Evolutionary conservation across 2,329 filamentous ascomycete species (phyloP).

Genomic region (Paecilomyces sp.): DNA sequence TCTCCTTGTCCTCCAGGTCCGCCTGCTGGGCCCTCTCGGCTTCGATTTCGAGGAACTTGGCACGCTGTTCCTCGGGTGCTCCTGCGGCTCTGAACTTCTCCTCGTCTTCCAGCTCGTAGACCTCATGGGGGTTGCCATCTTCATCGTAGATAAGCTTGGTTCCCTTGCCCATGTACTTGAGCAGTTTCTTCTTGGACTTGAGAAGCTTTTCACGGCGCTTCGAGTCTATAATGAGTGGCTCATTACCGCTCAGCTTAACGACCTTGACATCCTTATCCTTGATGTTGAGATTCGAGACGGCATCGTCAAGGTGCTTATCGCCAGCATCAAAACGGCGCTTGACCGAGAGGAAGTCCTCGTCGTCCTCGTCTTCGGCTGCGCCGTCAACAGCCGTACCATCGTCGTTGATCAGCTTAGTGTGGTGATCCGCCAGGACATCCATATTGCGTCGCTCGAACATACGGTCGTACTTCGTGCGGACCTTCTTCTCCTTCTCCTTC

Average conservation of each 20-base stretch:
- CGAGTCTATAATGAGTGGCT: slow-evolving; percentile 78
- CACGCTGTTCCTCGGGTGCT: slow-evolving; percentile 66
- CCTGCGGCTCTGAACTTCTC: slow-evolving; percentile 70
- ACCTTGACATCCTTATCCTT: slow-evolving; percentile 34
- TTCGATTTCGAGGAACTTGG: slow-evolving; percentile 72
- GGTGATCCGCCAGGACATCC: slow-evolving; percentile 89
- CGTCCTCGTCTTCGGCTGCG: slow-evolving; percentile 52
- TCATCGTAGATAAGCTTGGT: slow-evolving; percentile 88
- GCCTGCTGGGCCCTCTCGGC: slow-evolving; percentile 62
- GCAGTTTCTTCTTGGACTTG: slow-evolving; percentile 86
- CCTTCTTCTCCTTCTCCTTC: slow-evolving; percentile 59
- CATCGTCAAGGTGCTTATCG: slow-evolving; percentile 45
- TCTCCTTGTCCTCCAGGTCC: slow-evolving; percentile 75
- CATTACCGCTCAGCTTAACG: slow-evolving; percentile 51
- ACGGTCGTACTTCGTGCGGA: slow-evolving; percentile 90
- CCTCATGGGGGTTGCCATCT: slow-evolving; percentile 72
- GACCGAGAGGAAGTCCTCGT: slow-evolving; percentile 77
- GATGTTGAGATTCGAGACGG: slow-evolving; percentile 23
- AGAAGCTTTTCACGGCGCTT: slow-evolving; percentile 95
- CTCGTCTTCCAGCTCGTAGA: slow-evolving; percentile 86
- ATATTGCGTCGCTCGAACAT: slow-evolving; percentile 98
- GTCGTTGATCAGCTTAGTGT: slow-evolving; percentile 72
- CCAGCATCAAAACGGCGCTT: slow-evolving; percentile 78
- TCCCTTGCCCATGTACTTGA: slow-evolving; percentile 82
- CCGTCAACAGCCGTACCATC: slow-evolving; percentile 41